Conservation (phyloP, 805 yeast species). For the Candida anglica region DNA sequence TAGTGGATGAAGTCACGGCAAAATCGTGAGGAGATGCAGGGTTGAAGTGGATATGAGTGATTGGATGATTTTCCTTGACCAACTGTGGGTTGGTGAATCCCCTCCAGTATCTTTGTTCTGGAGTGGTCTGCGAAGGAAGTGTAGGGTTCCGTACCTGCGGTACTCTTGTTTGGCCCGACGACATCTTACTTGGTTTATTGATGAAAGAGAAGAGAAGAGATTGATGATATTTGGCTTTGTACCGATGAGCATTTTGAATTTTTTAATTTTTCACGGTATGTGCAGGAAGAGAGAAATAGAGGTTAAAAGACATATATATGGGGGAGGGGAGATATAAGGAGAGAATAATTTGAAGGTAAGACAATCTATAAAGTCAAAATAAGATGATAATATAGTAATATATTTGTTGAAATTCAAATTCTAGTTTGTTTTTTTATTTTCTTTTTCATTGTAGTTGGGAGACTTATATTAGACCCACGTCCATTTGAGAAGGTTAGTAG, state of each 20-base stretch:
- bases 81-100: slow-evolving; percentile 80
- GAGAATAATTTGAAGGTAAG: too few relatives aligned
- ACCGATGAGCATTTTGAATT: slow-evolving; percentile 6
- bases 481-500: too few relatives aligned
- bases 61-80: slow-evolving; percentile 90
- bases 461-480: too few relatives aligned
- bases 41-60: slow-evolving; percentile 82
- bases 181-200: slow-evolving; percentile 44
- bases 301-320: not conserved
- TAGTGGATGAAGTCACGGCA: slow-evolving; percentile 87
- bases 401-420: too few relatives aligned
- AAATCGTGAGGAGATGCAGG: slow-evolving; percentile 85
- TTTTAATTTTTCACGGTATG: not conserved
- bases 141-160: slow-evolving; percentile 67
- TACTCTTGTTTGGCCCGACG: slow-evolving; percentile 65
- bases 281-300: not conserved
- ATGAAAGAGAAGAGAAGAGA: not conserved
- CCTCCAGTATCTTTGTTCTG: slow-evolving; percentile 94
- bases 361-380: too few relatives aligned
- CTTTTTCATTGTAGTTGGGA: too few relatives aligned
- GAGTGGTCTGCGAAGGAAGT: slow-evolving; percentile 79
- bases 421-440: too few relatives aligned
- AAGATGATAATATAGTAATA: too few relatives aligned
- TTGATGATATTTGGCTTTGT: too few relatives aligned
- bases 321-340: not conserved